Evolutionary conservation across 2,329 filamentous ascomycete genomes (phyloP), one percentile per base, ranked within the genome.

Genomic region (Byssothecium circinans): DNA sequence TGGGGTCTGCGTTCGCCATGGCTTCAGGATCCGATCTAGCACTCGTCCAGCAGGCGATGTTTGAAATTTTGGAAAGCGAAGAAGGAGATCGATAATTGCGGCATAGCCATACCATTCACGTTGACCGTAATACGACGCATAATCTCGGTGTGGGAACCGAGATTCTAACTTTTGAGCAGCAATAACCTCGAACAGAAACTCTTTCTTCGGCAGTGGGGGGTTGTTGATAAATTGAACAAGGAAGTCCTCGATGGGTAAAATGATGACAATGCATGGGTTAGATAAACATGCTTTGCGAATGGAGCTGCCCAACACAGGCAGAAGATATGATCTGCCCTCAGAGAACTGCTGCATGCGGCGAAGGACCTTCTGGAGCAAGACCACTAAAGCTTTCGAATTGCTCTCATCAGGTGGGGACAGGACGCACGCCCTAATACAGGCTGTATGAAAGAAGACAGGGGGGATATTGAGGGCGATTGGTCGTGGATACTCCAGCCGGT

Each of bases 401-500:
- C 32, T 37, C 5, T 38, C 27, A 12, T 36, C 23, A 6, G 18
- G n/a, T 22, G 17, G n/a, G 3, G 12, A 25, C 2, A 27, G 17
- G 1, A 23, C 17, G 45, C 58, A 62, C 2, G 50, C 23, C n/a
- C 49, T 39, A 23, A 68, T 54, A 54, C 65, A 65, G 12, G 23
- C 45, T 8, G 62, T 58, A 46, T 75, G 67, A 18, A 75, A 67
- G 11, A 75, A 57, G 1, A 75, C 36, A 4, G 50, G 43, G 3
- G 74, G 70, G 8, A 77, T 32, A 14, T 64, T 57, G 36, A 74
- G 52, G 4, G 73, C 62, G 1, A 74, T 64, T 2, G 60, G 59
- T 49, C 74, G 71, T 11, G 71, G 70, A 51, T 75, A 78, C 34
- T 78, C 76, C 41, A 77, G 70, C 40, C 73, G 73, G 47, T 78